These are phyloP conservation scores for Ceratobasidium papillatum DNA, from an alignment of 1,284 basidiomycete species.

Conservation along the genomic window DNA sequence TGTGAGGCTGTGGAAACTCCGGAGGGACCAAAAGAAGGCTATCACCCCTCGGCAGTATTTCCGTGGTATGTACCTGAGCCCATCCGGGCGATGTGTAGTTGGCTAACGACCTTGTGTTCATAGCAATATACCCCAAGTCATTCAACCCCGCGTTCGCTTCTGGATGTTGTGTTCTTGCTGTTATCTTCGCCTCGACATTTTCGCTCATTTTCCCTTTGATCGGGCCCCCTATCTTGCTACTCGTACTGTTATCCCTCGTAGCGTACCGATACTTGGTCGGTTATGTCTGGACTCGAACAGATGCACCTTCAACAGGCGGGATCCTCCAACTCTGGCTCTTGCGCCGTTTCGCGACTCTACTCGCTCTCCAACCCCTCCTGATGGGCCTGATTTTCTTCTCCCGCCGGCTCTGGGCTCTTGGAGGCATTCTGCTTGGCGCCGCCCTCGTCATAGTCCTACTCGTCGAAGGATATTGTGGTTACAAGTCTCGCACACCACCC, in stretches of 20 bases:
- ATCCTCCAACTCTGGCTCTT: conserved; percentile 77
- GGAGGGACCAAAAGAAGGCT: conserved; percentile 63
- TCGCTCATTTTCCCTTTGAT: conserved; percentile 79
- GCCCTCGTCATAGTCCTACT: conserved; percentile 64
- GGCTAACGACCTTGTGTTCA: not conserved
- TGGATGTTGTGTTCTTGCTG: conserved; percentile 69
- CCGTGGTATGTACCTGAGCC: conserved; percentile 64
- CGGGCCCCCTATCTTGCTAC: conserved; percentile 70
- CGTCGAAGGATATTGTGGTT: conserved; percentile 65
- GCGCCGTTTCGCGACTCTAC: conserved; percentile 69
- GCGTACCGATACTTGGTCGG: conserved; percentile 78
- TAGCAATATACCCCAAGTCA: conserved; percentile 75
- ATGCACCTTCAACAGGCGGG: conserved; percentile 72
- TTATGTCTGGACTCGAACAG: conserved; percentile 74
- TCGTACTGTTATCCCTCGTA: conserved; percentile 73
- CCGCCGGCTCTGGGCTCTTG: conserved; percentile 73
- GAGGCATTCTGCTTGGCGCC: conserved; percentile 65
- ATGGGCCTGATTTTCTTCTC: conserved; percentile 76
- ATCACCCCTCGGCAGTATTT: conserved; percentile 81
- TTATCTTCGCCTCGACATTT: conserved; percentile 76
- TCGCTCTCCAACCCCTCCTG: conserved; percentile 75
- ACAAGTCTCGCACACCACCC: conserved; percentile 61
- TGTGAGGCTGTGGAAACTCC: conserved; percentile 63
- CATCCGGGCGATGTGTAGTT: not conserved
- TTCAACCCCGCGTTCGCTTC: conserved; percentile 74